A percentile compares a stretch with the other conserved stretches of the same genome.
phyloP scores from a whole-genome alignment of 345 rosid genomes.

The Acer negundo region DNA sequence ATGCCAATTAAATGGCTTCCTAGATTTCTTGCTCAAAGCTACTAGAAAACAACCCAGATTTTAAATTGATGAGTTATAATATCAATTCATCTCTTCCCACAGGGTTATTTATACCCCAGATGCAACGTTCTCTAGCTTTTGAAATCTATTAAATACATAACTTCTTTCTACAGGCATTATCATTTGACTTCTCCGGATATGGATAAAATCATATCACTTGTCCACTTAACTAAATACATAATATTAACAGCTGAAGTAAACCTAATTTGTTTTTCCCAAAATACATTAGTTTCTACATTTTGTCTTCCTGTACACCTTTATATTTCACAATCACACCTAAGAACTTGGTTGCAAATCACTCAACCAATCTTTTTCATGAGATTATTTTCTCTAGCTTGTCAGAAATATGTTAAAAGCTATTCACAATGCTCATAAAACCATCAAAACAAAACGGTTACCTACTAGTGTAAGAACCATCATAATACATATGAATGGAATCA shows the following conservation, averaged over 20 bases:
- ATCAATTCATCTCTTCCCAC: not conserved
- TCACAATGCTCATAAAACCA: constrained; percentile 13
- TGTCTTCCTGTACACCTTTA: not conserved
- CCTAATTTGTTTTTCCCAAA: not conserved
- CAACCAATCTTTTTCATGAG: not conserved
- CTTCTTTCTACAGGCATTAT: not conserved
- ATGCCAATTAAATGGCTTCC: not conserved
- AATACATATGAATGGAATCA: constrained; percentile 27
- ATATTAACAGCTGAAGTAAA: not conserved
- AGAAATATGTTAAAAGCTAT: constrained; percentile 4
- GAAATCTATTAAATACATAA: not conserved
- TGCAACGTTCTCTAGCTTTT: constrained; percentile 10
- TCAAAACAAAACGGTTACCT: constrained; percentile 9
- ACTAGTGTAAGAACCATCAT: constrained; percentile 32
- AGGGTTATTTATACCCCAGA: not conserved
- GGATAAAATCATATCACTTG: constrained; percentile 1
- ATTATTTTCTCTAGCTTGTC: not conserved
- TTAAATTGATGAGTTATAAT: not conserved
- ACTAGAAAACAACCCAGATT: not conserved
- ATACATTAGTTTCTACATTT: not conserved
- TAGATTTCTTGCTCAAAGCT: constrained; percentile 3
- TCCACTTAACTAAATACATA: not conserved
- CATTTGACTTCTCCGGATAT: not conserved
- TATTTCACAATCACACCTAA: constrained; percentile 2
- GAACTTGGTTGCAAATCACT: not conserved